phyloP scores from a whole-genome alignment of 2,329 filamentous ascomycete species.

The Ophiostoma himal-ulmi region DNA sequence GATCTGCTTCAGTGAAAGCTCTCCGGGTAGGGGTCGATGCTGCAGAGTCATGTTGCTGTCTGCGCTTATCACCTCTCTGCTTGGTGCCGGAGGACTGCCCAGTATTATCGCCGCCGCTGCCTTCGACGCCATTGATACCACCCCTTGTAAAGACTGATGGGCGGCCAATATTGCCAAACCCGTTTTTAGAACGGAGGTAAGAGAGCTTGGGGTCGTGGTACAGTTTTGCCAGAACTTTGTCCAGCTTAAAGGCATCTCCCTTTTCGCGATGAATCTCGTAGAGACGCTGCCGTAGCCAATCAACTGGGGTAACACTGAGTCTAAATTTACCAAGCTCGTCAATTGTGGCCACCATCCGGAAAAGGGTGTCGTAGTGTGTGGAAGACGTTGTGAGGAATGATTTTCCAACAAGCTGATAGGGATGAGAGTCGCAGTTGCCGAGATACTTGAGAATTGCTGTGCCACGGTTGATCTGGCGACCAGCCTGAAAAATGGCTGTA shows the following conservation, averaged over 20 bases:
- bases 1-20: background rate
- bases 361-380: constrained; percentile 52
- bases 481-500: constrained; percentile 47
- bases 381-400: constrained; percentile 42
- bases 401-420: constrained; percentile 52
- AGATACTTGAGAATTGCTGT: constrained; percentile 49
- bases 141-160: constrained; percentile 34
- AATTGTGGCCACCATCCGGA: constrained; percentile 49
- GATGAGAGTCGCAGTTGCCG: constrained; percentile 46
- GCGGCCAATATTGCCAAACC: constrained; percentile 53
- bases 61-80: constrained; percentile 20
- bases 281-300: constrained; percentile 54
- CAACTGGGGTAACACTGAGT: constrained; percentile 47
- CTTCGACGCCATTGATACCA: background rate
- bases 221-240: constrained; percentile 47
- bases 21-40: constrained; percentile 17
- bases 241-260: constrained; percentile 46
- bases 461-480: constrained; percentile 52
- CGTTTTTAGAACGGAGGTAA: constrained; percentile 45
- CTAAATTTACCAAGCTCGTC: constrained; percentile 50
- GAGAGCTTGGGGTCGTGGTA: constrained; percentile 52
- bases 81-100: background rate
- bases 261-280: constrained; percentile 43
- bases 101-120: background rate
- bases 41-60: constrained; percentile 11